A percentile compares a stretch with the other conserved stretches of the same genome.
Evolutionary conservation across 345 rosid species (phyloP).

Genomic region (Luvunga scandens): DNA sequence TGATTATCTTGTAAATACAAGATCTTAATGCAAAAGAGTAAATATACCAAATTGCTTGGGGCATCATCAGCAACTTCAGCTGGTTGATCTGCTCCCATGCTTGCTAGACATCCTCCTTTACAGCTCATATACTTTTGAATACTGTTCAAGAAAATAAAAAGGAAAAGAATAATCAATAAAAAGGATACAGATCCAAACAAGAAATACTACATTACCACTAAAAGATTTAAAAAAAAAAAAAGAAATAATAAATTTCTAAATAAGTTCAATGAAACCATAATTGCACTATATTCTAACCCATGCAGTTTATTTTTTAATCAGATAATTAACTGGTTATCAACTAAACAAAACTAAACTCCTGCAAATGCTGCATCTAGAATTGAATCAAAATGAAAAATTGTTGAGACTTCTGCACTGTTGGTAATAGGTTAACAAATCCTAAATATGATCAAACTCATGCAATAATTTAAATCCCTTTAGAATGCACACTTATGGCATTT

Average conservation of each 20-base stretch:
- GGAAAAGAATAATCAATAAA: background rate
- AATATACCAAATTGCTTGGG: slow-evolving; percentile 73
- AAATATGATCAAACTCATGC: background rate
- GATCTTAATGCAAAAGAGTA: slow-evolving; percentile 1
- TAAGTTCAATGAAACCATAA: background rate
- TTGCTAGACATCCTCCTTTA: slow-evolving; percentile 83
- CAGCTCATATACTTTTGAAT: slow-evolving; percentile 83
- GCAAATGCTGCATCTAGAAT: background rate
- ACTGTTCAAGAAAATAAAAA: slow-evolving; percentile 33
- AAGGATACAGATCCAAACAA: background rate
- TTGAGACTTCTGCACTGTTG: background rate
- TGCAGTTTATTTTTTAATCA: background rate
- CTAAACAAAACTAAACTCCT: background rate
- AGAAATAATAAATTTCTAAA: slow-evolving; percentile 3
- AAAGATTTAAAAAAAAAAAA: background rate
- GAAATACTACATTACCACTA: background rate
- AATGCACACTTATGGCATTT: background rate
- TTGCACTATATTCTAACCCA: background rate
- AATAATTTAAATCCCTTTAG: background rate
- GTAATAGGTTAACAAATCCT: background rate
- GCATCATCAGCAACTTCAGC: slow-evolving; percentile 92
- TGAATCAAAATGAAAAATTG: background rate
- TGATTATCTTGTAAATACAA: background rate
- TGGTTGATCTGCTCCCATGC: slow-evolving; percentile 86
- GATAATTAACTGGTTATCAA: background rate